Evolutionary conservation across 805 yeast species (phyloP).

Genomic region (Spencermartinsiella europaea): DNA sequence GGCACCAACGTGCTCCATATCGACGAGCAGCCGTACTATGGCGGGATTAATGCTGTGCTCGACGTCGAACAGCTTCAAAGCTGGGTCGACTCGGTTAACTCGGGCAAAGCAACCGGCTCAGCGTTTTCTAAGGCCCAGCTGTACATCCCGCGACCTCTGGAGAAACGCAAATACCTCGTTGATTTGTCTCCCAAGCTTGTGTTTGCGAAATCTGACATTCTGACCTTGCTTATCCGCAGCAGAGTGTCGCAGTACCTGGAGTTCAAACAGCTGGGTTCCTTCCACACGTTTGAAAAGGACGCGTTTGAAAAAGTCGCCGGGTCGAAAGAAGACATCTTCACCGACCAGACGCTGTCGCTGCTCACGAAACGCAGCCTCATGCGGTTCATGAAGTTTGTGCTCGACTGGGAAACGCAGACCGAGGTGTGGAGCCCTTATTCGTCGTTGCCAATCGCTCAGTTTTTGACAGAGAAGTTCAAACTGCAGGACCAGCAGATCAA

Average conservation of each 20-base stretch:
- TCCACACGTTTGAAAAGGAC: constrained; percentile 93
- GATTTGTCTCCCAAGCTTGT: constrained; percentile 83
- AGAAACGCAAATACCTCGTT: constrained; percentile 73
- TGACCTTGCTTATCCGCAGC: constrained; percentile 71
- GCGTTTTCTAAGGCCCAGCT: constrained; percentile 65
- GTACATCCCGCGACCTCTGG: constrained; percentile 66
- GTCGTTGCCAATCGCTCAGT: constrained; percentile 51
- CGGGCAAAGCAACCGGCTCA: constrained; percentile 28
- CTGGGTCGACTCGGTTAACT: constrained; percentile 74
- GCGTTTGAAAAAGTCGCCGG: constrained; percentile 79
- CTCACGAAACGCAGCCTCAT: constrained; percentile 76
- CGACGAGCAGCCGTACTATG: constrained; percentile 80
- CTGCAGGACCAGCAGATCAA: constrained; percentile 68
- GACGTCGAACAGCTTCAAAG: constrained; percentile 78
- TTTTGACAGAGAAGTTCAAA: constrained; percentile 61
- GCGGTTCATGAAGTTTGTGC: constrained; percentile 86
- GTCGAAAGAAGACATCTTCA: constrained; percentile 89
- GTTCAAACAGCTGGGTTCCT: constrained; percentile 79
- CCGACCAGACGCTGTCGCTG: constrained; percentile 73
- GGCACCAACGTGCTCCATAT: constrained; percentile 94
- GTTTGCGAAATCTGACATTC: constrained; percentile 85
- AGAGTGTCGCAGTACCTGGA: constrained; percentile 89
- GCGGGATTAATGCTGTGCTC: constrained; percentile 81
- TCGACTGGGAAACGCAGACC: constrained; percentile 57
- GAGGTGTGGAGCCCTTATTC: constrained; percentile 54